Base-by-base conservation (phyloP, 108 stramenopile genomes). In the Aurantiochytrium sp. region DNA sequence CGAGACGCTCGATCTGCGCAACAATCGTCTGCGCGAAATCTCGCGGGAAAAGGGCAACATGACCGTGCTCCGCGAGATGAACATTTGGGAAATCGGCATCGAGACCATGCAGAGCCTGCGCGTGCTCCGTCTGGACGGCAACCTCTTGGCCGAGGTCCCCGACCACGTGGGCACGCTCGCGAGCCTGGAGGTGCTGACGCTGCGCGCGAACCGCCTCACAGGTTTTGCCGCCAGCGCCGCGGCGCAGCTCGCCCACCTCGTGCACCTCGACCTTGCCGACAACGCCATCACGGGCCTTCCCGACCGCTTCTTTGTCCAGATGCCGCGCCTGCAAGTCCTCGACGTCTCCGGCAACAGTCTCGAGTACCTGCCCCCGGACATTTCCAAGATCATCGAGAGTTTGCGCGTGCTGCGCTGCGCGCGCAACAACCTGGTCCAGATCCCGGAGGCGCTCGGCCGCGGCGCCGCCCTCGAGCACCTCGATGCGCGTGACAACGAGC, bases 61-160 rank as follows among this genome's bases (percentile, higher is more conserved):
- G 73, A 41, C 39, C 6, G 73, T 81, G 1, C 73, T 81, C 32
- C 73, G 73, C 24, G 73, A 81, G 1, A 81, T 48, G 42, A 81
- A 81, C 45, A 48, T 81, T 41, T 81, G 73, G 73, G 73, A 81
- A 24, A 81, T 81, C 1, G 73, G 73, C 39, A 81, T 81, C 3
- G 73, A 81, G 32, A 81, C 73, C 45, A 48, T 81, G 73, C 39
- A 48, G 12, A 42, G 19, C 24, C 39, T 81, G 39, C 42, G 30
- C 10, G 73, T 27, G 24, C 73, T 81, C 3, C 39, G 73, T 24
- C 73, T 81, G 17, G 73, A 81, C 73, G 32, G 45, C 12, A 81
- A 81, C 73, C 73, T 81, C 12, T 30, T 81, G 10, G n/a, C 10
- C 19, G 73, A 81, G 45, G 19, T 81, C 45, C 42, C 73, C n/a